A percentile compares a stretch with the other conserved stretches of the same genome.
These are phyloP conservation scores for Brassica carinata DNA, from an alignment of 345 rosid species.

Conservation along the genomic window DNA sequence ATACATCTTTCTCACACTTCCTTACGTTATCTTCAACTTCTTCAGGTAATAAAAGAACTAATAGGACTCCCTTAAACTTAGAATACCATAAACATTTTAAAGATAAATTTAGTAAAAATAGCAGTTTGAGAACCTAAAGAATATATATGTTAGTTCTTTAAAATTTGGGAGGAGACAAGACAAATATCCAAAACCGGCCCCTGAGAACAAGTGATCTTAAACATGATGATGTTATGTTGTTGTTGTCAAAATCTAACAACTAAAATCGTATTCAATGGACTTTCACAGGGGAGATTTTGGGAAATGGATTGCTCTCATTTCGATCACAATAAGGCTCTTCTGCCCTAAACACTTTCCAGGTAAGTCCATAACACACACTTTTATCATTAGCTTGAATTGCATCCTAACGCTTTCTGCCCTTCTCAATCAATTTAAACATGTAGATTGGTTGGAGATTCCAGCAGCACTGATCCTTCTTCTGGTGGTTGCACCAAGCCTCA, in stretches of 20 bases:
- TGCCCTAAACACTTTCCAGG: slow-evolving; percentile 82
- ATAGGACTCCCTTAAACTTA: neutral
- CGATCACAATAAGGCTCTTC: slow-evolving; percentile 75
- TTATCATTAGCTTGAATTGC: neutral
- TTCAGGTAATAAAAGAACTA: slow-evolving; percentile 55
- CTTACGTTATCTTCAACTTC: slow-evolving; percentile 62
- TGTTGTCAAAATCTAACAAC: neutral
- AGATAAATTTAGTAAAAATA: neutral
- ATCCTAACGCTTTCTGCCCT: neutral
- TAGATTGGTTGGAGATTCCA: slow-evolving; percentile 85
- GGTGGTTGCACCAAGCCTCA: slow-evolving; percentile 66
- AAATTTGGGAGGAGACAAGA: neutral
- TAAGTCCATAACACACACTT: slow-evolving; percentile 8
- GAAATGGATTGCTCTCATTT: slow-evolving; percentile 82
- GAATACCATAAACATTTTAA: neutral
- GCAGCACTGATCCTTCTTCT: slow-evolving; percentile 68
- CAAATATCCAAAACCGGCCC: neutral
- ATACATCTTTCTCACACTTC: slow-evolving; percentile 86
- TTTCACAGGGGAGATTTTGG: slow-evolving; percentile 75
- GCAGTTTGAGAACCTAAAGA: neutral
- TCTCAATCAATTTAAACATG: neutral
- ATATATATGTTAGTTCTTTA: neutral
- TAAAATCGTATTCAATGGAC: neutral
- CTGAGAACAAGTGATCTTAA: neutral
- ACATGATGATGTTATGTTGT: neutral